Evolutionary conservation across 2,329 filamentous ascomycete species (phyloP), one percentile per base, ranked within the genome.

Genomic region (Pseudocercospora macadamiae): DNA sequence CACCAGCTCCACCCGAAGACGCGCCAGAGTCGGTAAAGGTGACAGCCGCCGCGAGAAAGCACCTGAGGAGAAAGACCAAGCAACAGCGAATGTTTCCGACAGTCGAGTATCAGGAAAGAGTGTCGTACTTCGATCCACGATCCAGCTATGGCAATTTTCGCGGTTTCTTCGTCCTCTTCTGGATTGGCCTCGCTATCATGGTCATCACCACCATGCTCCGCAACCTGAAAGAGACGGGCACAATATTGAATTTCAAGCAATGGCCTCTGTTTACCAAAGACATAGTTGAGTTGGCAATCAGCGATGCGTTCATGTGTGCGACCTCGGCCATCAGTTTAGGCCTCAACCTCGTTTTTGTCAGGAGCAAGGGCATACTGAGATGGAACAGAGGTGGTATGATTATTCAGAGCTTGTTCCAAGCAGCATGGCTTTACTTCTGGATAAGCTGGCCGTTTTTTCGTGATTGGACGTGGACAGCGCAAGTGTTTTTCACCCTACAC

Each of bases 101-200:
- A 19, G 92, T 96, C 72, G 90, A 96, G 70, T 99, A 93, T 77
- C 85, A 90, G 37, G 88, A 89, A 60, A 89, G 95, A 57, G 88
- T 97, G 19, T 97, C 93, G 16, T 93, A 99, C 77, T 96, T 99
- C 73, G 95, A 99, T 72, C 92, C 93, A 0, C 83, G 86, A 51
- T 96, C 90, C 75, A 92, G 96, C 70, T 93, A 97, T 74, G 87
- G 87, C 70, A 92, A 99, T 76, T 99, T 99, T 74, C 87, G 91
- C 68, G 95, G 95, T 72, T 99, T 99, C 83, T 99, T 97, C 78
- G 91, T 95, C 54, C 84, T 99, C 34, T 99, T 99, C 78, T 99
- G 95, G 95, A 93, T 99, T 65, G 91, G 91, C 8, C 82, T 99
- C 60, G 91, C 90, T 66, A 96, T 99, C 75, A 96, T 99, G 93